Conservation (phyloP, 495 filamentous ascomycete species). For the Neurospora sublineolata region DNA sequence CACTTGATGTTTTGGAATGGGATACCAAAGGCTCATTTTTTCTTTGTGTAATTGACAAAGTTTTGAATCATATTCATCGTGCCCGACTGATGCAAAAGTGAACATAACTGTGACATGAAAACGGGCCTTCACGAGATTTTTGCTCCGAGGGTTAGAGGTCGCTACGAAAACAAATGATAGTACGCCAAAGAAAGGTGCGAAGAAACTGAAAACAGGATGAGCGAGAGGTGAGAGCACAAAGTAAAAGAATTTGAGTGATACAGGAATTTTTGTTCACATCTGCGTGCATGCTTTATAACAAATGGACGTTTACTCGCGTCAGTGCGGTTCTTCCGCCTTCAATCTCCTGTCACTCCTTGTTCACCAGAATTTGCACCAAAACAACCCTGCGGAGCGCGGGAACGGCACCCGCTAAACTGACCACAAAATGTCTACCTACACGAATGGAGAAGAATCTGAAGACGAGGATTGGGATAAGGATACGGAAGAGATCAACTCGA, state of each 20-base stretch:
- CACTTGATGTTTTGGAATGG: slow-evolving; percentile 3
- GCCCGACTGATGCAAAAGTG: not conserved
- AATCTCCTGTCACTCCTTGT: not conserved
- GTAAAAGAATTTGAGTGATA: not conserved
- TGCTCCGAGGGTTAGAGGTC: slow-evolving; percentile 1
- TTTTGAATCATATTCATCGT: not conserved
- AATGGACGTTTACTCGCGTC: not conserved
- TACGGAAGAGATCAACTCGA: slow-evolving; percentile 16
- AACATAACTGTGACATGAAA: not conserved
- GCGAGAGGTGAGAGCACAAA: not conserved
- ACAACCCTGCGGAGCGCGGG: not conserved
- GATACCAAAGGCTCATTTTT: not conserved
- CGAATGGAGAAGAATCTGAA: not conserved
- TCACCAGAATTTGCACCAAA: not conserved
- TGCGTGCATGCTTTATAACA: too few relatives aligned
- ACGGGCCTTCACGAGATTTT: not conserved
- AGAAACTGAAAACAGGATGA: not conserved
- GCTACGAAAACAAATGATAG: not conserved
- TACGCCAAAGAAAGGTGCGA: not conserved
- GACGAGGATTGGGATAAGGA: slow-evolving; percentile 10
- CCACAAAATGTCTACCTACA: not conserved
- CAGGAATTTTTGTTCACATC: too few relatives aligned
- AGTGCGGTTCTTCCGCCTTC: not conserved
- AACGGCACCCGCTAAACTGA: not conserved
- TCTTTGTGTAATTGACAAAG: not conserved